phyloP scores from a whole-genome alignment of 495 filamentous ascomycete species.

The Neurospora sp. region DNA sequence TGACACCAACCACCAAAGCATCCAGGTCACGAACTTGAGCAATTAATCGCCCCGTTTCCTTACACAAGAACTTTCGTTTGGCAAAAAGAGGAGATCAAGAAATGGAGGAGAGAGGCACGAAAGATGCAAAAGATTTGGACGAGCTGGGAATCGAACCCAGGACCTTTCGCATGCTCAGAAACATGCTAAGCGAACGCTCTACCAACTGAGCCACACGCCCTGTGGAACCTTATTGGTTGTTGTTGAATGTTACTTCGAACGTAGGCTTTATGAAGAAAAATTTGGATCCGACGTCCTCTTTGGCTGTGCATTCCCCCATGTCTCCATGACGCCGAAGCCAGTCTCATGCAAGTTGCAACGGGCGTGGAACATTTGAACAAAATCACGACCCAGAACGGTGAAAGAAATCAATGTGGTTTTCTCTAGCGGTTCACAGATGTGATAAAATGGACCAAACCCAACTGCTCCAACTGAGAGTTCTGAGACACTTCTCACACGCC shows the following conservation, averaged over 20 bases:
- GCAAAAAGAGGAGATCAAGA: not conserved
- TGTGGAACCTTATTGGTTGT: not conserved
- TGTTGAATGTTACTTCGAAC: not conserved
- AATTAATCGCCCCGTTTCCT: no score
- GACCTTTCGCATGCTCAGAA: not conserved
- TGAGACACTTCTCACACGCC: not conserved
- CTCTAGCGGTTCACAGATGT: no score
- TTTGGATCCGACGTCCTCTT: not conserved
- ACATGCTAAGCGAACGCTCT: not conserved
- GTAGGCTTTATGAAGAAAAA: not conserved
- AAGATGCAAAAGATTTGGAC: not conserved
- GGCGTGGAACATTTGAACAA: not conserved
- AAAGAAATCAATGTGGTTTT: no score
- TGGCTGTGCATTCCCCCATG: not conserved
- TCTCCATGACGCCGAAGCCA: not conserved
- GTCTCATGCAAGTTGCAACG: no score
- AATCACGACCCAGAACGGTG: no score
- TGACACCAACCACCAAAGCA: no score
- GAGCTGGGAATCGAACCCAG: not conserved
- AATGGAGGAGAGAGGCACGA: rapidly evolving
- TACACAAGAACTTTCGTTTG: no score
- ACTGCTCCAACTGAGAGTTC: not conserved
- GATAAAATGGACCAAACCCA: no score
- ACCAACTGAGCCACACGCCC: not conserved
- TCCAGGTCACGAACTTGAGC: no score